phyloP scores from a whole-genome alignment of 768 basidiomycete species.

The Kwoniella pini region DNA sequence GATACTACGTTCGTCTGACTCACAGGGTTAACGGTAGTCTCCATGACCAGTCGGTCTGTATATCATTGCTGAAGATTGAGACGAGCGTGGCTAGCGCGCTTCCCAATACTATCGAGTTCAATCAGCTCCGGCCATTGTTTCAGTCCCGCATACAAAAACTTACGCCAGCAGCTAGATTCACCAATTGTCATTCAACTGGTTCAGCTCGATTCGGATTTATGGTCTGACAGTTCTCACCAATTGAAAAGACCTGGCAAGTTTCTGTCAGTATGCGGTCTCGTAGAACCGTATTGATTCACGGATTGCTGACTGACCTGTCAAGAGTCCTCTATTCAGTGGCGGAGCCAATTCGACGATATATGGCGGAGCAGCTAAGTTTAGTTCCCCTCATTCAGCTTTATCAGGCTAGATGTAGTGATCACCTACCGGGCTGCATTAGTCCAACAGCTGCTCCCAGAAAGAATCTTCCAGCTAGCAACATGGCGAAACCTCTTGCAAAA shows the following conservation, averaged over 20 bases:
- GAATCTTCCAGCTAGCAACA: conserved; percentile 34
- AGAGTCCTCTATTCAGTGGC: conserved; percentile 26
- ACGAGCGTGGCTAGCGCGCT: conserved; percentile 22
- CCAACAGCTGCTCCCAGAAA: conserved; percentile 32
- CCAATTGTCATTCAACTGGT: not conserved
- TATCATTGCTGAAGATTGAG: conserved; percentile 7
- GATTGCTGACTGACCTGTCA: conserved; percentile 14
- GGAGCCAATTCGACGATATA: conserved; percentile 37
- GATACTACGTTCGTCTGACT: too few species aligned
- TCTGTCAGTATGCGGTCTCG: too few species aligned
- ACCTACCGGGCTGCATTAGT: conserved; percentile 32
- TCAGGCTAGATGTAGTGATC: not conserved
- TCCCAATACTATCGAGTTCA: conserved; percentile 13
- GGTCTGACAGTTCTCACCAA: not conserved
- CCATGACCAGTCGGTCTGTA: conserved; percentile 33
- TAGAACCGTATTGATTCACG: too few species aligned
- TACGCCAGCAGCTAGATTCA: conserved; percentile 21
- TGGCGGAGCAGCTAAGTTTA: conserved; percentile 26
- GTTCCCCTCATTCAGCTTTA: not conserved
- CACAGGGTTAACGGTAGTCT: conserved; percentile 30
- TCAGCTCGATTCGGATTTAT: not conserved
- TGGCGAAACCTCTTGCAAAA: conserved; percentile 29
- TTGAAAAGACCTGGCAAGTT: conserved; percentile 2
- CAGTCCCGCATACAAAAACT: not conserved
- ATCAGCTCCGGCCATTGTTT: not conserved